Evolutionary conservation across 768 basidiomycete species (phyloP).

Genomic region (Mrakia frigida): DNA sequence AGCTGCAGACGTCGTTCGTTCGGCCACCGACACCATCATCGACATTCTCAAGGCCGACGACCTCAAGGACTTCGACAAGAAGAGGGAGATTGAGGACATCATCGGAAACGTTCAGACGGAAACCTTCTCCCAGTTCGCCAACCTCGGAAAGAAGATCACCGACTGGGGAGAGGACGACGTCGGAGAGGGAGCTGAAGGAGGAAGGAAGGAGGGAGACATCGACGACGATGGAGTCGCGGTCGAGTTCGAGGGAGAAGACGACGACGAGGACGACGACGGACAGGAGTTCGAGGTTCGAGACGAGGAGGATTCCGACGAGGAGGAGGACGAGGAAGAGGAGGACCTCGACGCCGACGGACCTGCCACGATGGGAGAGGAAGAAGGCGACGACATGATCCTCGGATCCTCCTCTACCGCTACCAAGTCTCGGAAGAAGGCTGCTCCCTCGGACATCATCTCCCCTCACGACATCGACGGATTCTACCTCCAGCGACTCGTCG

Average conservation of each 20-base stretch:
- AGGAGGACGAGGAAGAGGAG: conserved; percentile 55
- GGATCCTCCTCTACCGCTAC: conserved; percentile 45
- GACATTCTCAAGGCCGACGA: conserved; percentile 82
- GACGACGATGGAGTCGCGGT: conserved; percentile 98
- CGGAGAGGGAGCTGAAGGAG: conserved; percentile 57
- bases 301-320: conserved; percentile 71
- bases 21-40: conserved; percentile 86
- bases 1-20: conserved; percentile 90
- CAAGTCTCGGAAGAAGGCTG: conserved; percentile 35
- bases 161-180: conserved; percentile 61
- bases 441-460: conserved; percentile 72
- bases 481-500: conserved; percentile 95
- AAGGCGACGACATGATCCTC: conserved; percentile 60
- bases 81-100: conserved; percentile 81
- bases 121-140: conserved; percentile 73
- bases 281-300: conserved; percentile 72
- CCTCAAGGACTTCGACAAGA: conserved; percentile 94
- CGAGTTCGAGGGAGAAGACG: conserved; percentile 94
- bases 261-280: conserved; percentile 74
- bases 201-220: conserved; percentile 75
- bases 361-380: conserved; percentile 48
- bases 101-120: conserved; percentile 67
- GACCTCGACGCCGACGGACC: conserved; percentile 41
- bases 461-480: conserved; percentile 92
- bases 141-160: conserved; percentile 86